Evolutionary conservation across 139 green algal genomes (phyloP).

Genomic region (Spirogloea muscicola): DNA sequence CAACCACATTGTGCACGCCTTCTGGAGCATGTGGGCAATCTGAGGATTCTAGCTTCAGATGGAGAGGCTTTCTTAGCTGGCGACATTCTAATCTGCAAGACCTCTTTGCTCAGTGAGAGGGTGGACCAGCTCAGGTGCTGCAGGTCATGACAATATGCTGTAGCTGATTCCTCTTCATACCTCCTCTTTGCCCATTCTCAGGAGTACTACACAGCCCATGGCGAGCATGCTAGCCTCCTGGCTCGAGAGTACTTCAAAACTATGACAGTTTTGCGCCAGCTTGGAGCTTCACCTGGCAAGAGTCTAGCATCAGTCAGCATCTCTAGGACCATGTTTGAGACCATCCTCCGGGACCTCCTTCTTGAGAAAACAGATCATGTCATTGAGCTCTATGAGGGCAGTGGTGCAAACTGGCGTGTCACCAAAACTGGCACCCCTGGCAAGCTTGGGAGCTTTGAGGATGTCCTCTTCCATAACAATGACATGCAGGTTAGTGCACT

Average conservation of each 20-base stretch:
- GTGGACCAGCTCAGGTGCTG: too few species aligned
- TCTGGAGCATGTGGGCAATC: too few species aligned
- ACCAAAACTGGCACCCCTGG: slow-evolving; percentile 66
- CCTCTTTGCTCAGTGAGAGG: too few species aligned
- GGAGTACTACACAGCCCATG: slow-evolving; percentile 80
- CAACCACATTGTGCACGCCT: too few species aligned
- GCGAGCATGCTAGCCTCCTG: slow-evolving; percentile 68
- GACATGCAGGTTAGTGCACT: too few species aligned
- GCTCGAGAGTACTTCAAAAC: slow-evolving; percentile 77
- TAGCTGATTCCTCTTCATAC: too few species aligned
- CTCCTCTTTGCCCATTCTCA: not conserved
- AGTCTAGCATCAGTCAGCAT: slow-evolving; percentile 63
- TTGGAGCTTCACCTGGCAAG: not conserved
- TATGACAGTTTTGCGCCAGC: slow-evolving; percentile 18
- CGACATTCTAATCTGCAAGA: too few species aligned
- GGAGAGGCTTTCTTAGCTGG: too few species aligned
- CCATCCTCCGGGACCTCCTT: slow-evolving; percentile 72
- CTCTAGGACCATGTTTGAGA: slow-evolving; percentile 69
- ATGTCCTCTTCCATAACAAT: slow-evolving; percentile 70
- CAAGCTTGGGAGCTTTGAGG: slow-evolving; percentile 72
- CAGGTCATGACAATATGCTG: too few species aligned
- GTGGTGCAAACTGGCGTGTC: slow-evolving; percentile 51
- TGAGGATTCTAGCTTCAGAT: too few species aligned
- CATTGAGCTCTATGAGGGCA: slow-evolving; percentile 82
- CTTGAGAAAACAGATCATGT: slow-evolving; percentile 61